These are phyloP conservation scores for Carex sylvatica DNA, from an alignment of 202 grass and related monocot species.

Conservation along the genomic window DNA sequence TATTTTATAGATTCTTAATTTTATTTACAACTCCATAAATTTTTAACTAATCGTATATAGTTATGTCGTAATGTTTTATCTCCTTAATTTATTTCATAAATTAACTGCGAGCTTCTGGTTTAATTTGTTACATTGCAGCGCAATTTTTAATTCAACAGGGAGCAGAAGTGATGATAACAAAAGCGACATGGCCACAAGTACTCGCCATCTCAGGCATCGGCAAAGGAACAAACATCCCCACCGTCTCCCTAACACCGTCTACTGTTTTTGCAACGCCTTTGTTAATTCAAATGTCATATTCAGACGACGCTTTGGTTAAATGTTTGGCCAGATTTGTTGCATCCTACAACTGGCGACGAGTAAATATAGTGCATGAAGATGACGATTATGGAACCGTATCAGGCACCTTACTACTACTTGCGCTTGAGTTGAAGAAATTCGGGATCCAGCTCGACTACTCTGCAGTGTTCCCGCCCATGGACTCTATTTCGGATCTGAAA, in stretches of 20 bases:
- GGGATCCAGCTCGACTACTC: conserved; percentile 18
- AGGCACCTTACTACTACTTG: not conserved
- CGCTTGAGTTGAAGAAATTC: not conserved
- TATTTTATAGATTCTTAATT: no score
- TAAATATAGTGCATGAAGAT: conserved; percentile 33
- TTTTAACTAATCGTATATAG: no score
- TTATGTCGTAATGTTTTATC: no score
- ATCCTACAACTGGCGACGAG: conserved; percentile 31
- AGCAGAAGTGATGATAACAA: conserved; percentile 26
- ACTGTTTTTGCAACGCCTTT: not conserved
- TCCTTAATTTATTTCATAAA: not conserved
- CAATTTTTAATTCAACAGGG: conserved; percentile 20
- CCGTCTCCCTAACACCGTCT: conserved; percentile 24
- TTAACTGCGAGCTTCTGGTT: not conserved
- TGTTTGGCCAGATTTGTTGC: conserved; percentile 26
- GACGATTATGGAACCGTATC: conserved; percentile 16
- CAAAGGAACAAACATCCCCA: not conserved
- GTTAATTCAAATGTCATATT: conserved; percentile 35
- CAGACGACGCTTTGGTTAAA: not conserved
- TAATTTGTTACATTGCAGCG: conserved; percentile 16
- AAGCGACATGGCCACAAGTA: conserved; percentile 23
- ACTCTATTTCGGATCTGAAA: not conserved
- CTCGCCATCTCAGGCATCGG: not conserved
- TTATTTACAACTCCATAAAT: no score
- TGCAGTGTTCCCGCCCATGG: conserved; percentile 9